Base-by-base conservation (phyloP, 495 filamentous ascomycete genomes). In the Talaromyces stipitatus region DNA sequence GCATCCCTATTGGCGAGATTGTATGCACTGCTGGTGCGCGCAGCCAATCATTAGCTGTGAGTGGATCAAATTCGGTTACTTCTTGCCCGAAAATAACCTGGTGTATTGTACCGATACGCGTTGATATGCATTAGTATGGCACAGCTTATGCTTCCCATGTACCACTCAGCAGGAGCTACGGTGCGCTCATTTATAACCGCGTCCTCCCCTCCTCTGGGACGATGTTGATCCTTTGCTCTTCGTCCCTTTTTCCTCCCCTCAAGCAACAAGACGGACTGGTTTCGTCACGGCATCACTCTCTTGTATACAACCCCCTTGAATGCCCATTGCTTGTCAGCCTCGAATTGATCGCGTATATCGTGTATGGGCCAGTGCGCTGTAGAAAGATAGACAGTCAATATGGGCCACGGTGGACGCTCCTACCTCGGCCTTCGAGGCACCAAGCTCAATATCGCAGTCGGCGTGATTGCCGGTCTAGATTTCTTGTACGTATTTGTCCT, bases 361-460 rank as follows among this genome's bases (percentile, higher is more conserved):
- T n/a, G 4, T 48, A 27, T 48, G 45, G 18, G 45, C 45, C 45
- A n/a, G 2, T 23, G 45, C 45, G 45, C 45, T n/a, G 24, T 24
- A 48, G 12, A 48, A 23, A 48, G 22, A 3, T 46, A 46, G 18
- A 46, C 2, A 46, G 41, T 9, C 43, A 46, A 12, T 33, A 55
- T 55, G 54, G 36, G 33, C 46, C 23, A 23, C 33, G 24, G 33
- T 45, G 54, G 33, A 38, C 33, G 36, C n/a, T 22, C 32, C 2
- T 87, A 79, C 62, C 82, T 86, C 54, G 86, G 86, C 62, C 78
- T 88, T 58, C 75, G 76, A 57, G 86, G 86, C 70, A 68, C 75
- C 26, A 71, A 70, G 68, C 79, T 89, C 46, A 86, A 87, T 61
- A 77, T 83, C 61, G 83, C 82, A 60, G 82, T 89, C 55, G 84